Base-by-base conservation (phyloP, 2,329 filamentous ascomycete genomes). In the Scedosporium dehoogii region DNA sequence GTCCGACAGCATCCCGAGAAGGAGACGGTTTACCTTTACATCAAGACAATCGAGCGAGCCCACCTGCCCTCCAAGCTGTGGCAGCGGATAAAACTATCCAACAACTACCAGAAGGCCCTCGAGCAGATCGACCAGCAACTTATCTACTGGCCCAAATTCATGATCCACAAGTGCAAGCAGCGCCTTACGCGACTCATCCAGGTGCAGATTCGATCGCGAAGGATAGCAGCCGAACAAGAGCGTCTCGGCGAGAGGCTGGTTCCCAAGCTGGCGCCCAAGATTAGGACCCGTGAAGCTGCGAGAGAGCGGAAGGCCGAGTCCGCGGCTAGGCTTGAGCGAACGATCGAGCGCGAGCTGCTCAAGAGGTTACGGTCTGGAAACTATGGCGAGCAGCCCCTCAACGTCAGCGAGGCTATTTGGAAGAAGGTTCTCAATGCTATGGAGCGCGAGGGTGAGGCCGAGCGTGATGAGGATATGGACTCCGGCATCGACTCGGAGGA, bases 101-200 rank as follows among this genome's bases (percentile, higher is more conserved):
- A 86, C 69, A 97, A 97, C 79, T 97, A 97, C 75, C 85, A 87
- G 66, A 89, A 92, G 72, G 94, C 94, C 0, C 83, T 99, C 27
- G 84, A 90, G 68, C 90, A 96, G 74, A 85, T 99, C 67, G 92
- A 96, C 73, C 85, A 90, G 69, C 84, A 88, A 58, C 81, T 96
- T 67, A 89, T 92, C 71, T 97, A 96, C 81, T 97, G 92, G 82
- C 92, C 93, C 62, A 96, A 96, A 74, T 97, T 96, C 72, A 78
- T 96, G 66, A 79, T 91, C 41, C 92, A 96, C 79, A 96, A 96
- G 78, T 94, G 91, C 81, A 99, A 99, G 81, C 94, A 97, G 78
- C 87, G 94, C 64, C 84, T 97, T 55, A 97, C 94, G 9, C 82
- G 94, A 58, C 74, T 99, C 70, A 96, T 91, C 60, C 94, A 97